These are phyloP conservation scores for Cyclocybe aegerita DNA, from an alignment of 768 basidiomycete species.

Conservation along the genomic window DNA sequence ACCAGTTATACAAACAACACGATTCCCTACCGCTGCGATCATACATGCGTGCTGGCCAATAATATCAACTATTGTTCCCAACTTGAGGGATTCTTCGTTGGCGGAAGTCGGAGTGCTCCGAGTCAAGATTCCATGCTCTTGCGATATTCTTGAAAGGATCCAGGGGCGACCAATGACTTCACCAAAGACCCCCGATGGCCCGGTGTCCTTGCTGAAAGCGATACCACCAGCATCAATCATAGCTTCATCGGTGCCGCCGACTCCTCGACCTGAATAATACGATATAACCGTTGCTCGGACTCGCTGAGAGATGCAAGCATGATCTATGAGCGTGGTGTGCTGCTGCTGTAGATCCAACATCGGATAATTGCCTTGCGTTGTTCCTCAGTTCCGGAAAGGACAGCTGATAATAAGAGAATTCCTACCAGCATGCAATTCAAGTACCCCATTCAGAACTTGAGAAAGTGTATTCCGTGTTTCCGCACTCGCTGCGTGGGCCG, in stretches of 20 bases:
- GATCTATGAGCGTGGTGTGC: conserved; percentile 65
- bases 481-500: conserved; percentile 73
- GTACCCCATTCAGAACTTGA: conserved; percentile 50
- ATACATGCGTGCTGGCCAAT: conserved; percentile 87
- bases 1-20: neutral
- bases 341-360: conserved; percentile 84
- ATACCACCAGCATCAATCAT: conserved; percentile 82
- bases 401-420: neutral
- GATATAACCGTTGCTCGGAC: conserved; percentile 77
- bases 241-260: conserved; percentile 65
- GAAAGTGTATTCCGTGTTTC: conserved; percentile 45
- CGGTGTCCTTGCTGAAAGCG: conserved; percentile 86
- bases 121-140: conserved; percentile 78
- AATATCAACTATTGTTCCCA: conserved; percentile 69
- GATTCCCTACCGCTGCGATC: conserved; percentile 55
- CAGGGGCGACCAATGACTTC: conserved; percentile 67
- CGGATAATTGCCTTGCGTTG: conserved; percentile 69
- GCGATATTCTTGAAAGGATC: conserved; percentile 64
- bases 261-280: conserved; percentile 72
- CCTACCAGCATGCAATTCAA: conserved; percentile 79
- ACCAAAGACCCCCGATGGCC: conserved; percentile 70
- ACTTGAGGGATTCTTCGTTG: conserved; percentile 33
- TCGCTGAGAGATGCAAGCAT: conserved; percentile 57
- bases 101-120: conserved; percentile 22
- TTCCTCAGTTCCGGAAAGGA: neutral